Percentiles rank a stretch among this genome's conserved stretches.
phyloP scores from a whole-genome alignment of 108 stramenopile species.

The Pseudonitzschia pungens region DNA sequence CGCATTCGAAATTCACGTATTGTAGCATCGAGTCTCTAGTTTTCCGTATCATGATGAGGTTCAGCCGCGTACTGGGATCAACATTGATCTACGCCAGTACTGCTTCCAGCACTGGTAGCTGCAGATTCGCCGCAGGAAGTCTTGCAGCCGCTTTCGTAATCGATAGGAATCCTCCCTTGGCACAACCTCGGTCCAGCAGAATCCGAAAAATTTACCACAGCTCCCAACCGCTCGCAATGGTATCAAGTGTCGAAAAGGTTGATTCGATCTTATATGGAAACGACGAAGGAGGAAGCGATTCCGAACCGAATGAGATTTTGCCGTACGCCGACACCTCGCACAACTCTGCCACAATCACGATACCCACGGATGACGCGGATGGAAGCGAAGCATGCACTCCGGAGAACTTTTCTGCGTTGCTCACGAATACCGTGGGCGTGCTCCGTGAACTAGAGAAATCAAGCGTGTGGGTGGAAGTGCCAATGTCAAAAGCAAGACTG shows the following conservation, averaged over 20 bases:
- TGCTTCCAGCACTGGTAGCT: not conserved
- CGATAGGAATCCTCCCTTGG: not conserved
- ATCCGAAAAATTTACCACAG: not conserved
- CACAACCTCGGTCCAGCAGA: not conserved
- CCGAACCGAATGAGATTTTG: constrained; percentile 25
- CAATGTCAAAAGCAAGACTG: constrained; percentile 54
- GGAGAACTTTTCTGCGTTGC: constrained; percentile 37
- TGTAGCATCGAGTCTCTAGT: not conserved
- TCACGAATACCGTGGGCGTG: constrained; percentile 47
- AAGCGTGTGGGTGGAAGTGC: constrained; percentile 71
- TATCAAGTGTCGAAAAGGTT: not conserved
- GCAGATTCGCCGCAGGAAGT: not conserved
- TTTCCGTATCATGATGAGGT: not conserved
- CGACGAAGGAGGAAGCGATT: constrained; percentile 2
- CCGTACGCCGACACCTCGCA: constrained; percentile 62
- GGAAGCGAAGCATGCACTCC: constrained; percentile 21
- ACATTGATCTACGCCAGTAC: not conserved
- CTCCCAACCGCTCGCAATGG: constrained; percentile 11
- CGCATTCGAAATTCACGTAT: not conserved
- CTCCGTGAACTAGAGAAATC: constrained; percentile 46
- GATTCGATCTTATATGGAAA: not conserved
- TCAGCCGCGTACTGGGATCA: constrained; percentile 17
- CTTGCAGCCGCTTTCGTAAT: not conserved
- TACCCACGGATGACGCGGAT: constrained; percentile 37
- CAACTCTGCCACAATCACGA: constrained; percentile 54